phyloP scores from a whole-genome alignment of 305 asterid species.

The Vinca major region DNA sequence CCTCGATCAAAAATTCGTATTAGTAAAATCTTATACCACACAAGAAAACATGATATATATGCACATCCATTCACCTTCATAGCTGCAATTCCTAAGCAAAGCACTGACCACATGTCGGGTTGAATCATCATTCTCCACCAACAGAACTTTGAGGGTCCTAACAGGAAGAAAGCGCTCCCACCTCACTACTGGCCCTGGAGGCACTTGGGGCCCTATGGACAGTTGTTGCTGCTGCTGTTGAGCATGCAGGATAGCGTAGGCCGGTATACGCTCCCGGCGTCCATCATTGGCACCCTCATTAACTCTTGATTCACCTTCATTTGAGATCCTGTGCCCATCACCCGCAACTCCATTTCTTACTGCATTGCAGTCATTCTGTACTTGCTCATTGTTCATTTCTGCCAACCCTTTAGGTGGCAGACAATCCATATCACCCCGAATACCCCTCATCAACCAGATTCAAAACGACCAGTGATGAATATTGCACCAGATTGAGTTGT shows the following conservation, averaged over 20 bases:
- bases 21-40: background rate
- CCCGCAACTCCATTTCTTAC: conserved; percentile 23
- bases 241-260: conserved; percentile 20
- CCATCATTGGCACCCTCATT: conserved; percentile 22
- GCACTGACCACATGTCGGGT: conserved; percentile 48
- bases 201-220: background rate
- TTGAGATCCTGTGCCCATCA: conserved; percentile 23
- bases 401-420: conserved; percentile 27
- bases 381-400: conserved; percentile 18
- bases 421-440: conserved; percentile 21
- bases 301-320: conserved; percentile 30
- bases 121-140: conserved; percentile 48
- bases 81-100: conserved; percentile 46
- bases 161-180: conserved; percentile 49
- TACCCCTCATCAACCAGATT: conserved; percentile 44
- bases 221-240: conserved; percentile 23
- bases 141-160: conserved; percentile 39
- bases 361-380: conserved; percentile 18
- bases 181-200: conserved; percentile 28
- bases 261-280: conserved; percentile 17
- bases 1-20: background rate
- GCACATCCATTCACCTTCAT: conserved; percentile 26
- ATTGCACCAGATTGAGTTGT: conserved; percentile 26
- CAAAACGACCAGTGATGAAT: conserved; percentile 30
- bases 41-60: too few species aligned